Evolutionary conservation across 441 rosid species (phyloP).

Genomic region (Corymbia citriodora): DNA sequence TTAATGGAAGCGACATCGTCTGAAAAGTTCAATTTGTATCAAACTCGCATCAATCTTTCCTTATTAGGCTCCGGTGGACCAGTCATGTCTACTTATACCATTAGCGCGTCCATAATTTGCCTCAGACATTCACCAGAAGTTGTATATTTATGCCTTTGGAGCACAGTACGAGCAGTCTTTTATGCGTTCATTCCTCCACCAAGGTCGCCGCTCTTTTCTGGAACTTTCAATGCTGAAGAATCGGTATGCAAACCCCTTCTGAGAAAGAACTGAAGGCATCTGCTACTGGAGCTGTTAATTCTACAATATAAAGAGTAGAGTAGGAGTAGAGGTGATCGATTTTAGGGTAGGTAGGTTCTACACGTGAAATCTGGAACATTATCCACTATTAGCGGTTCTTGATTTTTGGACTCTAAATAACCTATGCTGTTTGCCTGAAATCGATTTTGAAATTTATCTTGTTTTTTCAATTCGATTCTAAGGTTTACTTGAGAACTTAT

Average conservation of each 20-base stretch:
- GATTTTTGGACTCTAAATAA: background rate
- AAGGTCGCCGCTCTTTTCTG: background rate
- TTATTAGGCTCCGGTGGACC: background rate
- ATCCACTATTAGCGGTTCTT: background rate
- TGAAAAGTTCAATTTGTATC: background rate
- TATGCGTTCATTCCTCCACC: background rate
- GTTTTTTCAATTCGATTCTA: rapidly evolving
- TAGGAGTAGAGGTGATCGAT: background rate
- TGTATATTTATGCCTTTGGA: background rate
- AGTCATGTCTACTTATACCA: background rate
- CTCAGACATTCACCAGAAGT: background rate
- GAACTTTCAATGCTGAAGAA: background rate
- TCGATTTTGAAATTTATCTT: rapidly evolving
- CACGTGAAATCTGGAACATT: rapidly evolving
- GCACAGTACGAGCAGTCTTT: background rate
- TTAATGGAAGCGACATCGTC: background rate
- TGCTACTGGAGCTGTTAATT: background rate
- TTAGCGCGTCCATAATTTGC: background rate
- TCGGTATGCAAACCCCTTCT: background rate
- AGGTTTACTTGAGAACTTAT: background rate
- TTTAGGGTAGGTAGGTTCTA: too few relatives aligned
- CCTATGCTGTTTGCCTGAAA: background rate
- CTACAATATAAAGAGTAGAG: background rate
- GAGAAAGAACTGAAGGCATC: background rate
- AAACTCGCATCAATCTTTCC: background rate